Percentiles rank a stretch among this genome's conserved stretches.
Evolutionary conservation across 495 filamentous ascomycete genomes (phyloP).

Genomic region (Neurospora hispaniola): DNA sequence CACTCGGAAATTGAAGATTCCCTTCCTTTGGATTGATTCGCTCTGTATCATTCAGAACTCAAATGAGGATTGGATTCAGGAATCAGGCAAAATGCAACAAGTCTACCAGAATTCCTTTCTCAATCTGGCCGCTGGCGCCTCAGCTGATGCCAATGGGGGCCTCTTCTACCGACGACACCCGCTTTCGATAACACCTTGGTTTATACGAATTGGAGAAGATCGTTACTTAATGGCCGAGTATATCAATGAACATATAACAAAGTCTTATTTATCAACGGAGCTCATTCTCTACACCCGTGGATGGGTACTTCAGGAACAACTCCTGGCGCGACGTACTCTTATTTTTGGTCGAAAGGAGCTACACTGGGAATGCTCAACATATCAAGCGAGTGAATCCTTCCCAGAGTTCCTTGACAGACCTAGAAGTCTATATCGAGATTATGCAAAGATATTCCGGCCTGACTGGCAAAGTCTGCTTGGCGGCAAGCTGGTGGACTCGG

Average conservation of each 20-base stretch:
- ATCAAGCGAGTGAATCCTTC: not conserved
- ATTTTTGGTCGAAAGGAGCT: slow-evolving; percentile 13
- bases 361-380: slow-evolving; percentile 19
- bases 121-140: slow-evolving; percentile 10
- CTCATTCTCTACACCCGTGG: slow-evolving; percentile 10
- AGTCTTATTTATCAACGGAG: too few species aligned
- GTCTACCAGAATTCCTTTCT: slow-evolving; percentile 10
- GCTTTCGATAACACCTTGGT: not conserved
- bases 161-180: not conserved
- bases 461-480: not conserved
- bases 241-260: too few species aligned
- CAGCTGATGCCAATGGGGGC: not conserved
- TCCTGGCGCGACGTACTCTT: slow-evolving; percentile 15
- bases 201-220: not conserved
- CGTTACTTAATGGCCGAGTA: too few species aligned
- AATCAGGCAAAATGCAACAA: slow-evolving; percentile 7
- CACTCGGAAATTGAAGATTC: slow-evolving; percentile 12
- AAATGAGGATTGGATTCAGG: slow-evolving; percentile 11
- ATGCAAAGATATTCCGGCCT: not conserved
- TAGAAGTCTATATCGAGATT: too few species aligned
- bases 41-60: slow-evolving; percentile 30
- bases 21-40: slow-evolving; percentile 31
- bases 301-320: slow-evolving; percentile 24
- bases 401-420: not conserved
- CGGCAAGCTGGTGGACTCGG: not conserved